Conservation (phyloP, 371 early-diverging fungal species). For the Sporodiniella umbellata region DNA sequence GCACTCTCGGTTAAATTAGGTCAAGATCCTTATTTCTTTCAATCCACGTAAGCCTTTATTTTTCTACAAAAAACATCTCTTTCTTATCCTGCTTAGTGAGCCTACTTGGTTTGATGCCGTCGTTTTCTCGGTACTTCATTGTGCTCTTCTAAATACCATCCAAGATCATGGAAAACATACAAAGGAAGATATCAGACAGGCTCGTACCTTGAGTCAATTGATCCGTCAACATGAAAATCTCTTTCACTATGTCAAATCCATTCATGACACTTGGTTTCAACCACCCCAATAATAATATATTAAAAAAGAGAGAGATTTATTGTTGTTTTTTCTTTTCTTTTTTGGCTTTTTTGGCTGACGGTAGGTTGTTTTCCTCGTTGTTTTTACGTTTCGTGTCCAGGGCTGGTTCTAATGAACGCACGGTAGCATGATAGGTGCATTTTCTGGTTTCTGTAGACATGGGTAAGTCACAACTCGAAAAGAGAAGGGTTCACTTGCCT, state of each 20-base stretch:
- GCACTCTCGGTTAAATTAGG: slow-evolving; percentile 56
- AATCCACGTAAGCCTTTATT: slow-evolving; percentile 56
- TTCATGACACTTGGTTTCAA: slow-evolving; percentile 31
- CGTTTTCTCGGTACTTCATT: slow-evolving; percentile 59
- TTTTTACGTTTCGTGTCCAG: slow-evolving; percentile 12
- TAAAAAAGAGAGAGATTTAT: no score
- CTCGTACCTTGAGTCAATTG: slow-evolving; percentile 36
- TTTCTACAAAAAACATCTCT: no score
- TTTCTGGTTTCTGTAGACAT: slow-evolving; percentile 65
- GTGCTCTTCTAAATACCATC: slow-evolving; percentile 42
- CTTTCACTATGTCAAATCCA: slow-evolving; percentile 43
- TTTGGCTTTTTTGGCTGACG: slow-evolving; percentile 7
- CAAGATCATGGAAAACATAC: slow-evolving; percentile 20
- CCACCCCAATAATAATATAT: slow-evolving; percentile 1
- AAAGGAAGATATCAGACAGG: slow-evolving; percentile 39
- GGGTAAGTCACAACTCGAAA: no score
- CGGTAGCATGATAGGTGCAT: slow-evolving; percentile 49
- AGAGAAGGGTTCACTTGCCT: slow-evolving; percentile 19
- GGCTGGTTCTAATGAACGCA: slow-evolving; percentile 33
- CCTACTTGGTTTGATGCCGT: slow-evolving; percentile 60
- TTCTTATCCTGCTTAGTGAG: no score
- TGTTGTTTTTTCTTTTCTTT: background rate
- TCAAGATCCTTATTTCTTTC: slow-evolving; percentile 48
- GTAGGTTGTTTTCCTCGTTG: slow-evolving; percentile 4
- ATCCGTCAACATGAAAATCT: slow-evolving; percentile 56